Conservation (phyloP, 2,329 filamentous ascomycete genomes). For the Knoxdaviesia proteae region DNA sequence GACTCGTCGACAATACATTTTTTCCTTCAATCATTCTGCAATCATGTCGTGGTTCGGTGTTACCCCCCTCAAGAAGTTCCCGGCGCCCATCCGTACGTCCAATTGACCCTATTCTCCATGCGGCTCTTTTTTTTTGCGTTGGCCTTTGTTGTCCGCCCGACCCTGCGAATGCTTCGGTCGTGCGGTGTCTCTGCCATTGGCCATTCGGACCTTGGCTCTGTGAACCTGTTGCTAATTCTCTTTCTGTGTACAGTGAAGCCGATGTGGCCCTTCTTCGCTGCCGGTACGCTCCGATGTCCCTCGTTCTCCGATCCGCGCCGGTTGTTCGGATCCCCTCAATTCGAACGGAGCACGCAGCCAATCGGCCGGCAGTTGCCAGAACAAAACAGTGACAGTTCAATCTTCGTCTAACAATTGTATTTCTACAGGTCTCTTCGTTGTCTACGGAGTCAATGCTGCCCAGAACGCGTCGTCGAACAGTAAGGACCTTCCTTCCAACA, state of each 20-base stretch:
- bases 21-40: conserved; percentile 12
- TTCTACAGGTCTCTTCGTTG: conserved; percentile 55
- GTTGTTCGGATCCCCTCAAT: no score
- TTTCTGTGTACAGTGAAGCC: conserved; percentile 47
- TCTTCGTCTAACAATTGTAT: conserved; percentile 1
- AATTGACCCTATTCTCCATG: not conserved
- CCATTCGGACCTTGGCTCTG: no score
- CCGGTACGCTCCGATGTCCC: conserved; percentile 38
- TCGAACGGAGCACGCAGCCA: no score
- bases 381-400: no score
- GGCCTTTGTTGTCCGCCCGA: conserved; percentile 1
- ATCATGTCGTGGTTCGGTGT: conserved; percentile 58
- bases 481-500: conserved; percentile 20
- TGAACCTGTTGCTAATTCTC: conserved; percentile 9
- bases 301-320: conserved; percentile 3
- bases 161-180: not conserved
- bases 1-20: no score
- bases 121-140: not conserved
- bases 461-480: conserved; percentile 59
- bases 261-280: conserved; percentile 82
- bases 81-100: conserved; percentile 54
- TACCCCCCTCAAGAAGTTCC: conserved; percentile 55
- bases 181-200: no score
- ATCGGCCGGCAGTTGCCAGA: no score
- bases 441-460: conserved; percentile 77